These are phyloP conservation scores for Candida vartiovaarae DNA, from an alignment of 805 yeast genomes.

Conservation along the genomic window DNA sequence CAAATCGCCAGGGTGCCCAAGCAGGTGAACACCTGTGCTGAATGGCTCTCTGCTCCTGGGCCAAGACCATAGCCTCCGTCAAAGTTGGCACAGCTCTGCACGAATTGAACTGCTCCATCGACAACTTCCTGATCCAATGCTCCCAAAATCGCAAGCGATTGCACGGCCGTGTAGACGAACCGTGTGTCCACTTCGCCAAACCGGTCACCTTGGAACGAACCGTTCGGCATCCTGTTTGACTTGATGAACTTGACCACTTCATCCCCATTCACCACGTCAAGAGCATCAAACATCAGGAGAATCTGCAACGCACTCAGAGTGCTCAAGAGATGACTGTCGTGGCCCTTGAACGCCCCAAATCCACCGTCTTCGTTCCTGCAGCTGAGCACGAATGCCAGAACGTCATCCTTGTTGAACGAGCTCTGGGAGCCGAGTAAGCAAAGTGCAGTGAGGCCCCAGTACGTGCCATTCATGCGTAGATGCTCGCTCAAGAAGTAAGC, in stretches of 20 bases:
- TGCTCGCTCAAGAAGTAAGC: slow-evolving; percentile 92
- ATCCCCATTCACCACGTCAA: slow-evolving; percentile 33
- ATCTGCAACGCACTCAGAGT: slow-evolving; percentile 87
- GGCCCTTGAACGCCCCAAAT: slow-evolving; percentile 83
- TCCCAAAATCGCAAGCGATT: slow-evolving; percentile 63
- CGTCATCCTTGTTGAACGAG: slow-evolving; percentile 53
- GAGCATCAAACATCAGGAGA: slow-evolving; percentile 53
- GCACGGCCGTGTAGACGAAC: slow-evolving; percentile 78
- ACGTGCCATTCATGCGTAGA: slow-evolving; percentile 81
- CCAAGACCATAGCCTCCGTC: slow-evolving; percentile 94
- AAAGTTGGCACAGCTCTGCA: slow-evolving; percentile 70
- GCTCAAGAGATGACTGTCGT: slow-evolving; percentile 80
- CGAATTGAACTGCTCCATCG: slow-evolving; percentile 58
- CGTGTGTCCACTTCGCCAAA: slow-evolving; percentile 93
- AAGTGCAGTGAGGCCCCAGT: slow-evolving; percentile 89
- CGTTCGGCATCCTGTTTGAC: slow-evolving; percentile 35
- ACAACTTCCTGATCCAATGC: slow-evolving; percentile 48
- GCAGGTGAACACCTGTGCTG: slow-evolving; percentile 87
- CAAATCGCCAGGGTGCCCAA: slow-evolving; percentile 73
- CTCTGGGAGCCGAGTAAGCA: slow-evolving; percentile 48
- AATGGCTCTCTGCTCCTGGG: slow-evolving; percentile 94
- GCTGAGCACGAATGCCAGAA: slow-evolving; percentile 57
- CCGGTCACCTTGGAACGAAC: slow-evolving; percentile 83
- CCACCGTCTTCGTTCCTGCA: slow-evolving; percentile 72
- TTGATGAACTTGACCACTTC: slow-evolving; percentile 31